A percentile compares a stretch with the other conserved stretches of the same genome.
Evolutionary conservation across 176 grass and related monocot genomes (phyloP).

Genomic region (Carex scoparia): DNA sequence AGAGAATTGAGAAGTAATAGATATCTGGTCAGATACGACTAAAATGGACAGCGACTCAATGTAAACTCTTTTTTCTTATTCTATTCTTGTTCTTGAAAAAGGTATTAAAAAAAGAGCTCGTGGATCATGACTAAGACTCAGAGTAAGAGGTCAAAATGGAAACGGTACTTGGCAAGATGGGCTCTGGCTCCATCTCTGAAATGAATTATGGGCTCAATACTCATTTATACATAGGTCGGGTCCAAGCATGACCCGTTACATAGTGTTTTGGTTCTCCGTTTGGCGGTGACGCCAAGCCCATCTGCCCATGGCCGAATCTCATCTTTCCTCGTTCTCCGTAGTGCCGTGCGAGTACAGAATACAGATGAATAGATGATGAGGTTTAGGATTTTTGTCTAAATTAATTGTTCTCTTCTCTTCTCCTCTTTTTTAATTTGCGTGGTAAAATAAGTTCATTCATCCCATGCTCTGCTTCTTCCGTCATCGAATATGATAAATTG

Average conservation of each 20-base stretch:
- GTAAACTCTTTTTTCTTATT: neutral
- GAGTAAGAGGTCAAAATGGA: neutral
- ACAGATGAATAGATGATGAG: too few species aligned
- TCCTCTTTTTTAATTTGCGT: too few species aligned
- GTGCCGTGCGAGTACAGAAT: too few species aligned
- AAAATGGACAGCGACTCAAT: neutral
- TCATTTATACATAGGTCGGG: neutral
- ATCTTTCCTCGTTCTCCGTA: neutral
- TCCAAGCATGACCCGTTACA: neutral
- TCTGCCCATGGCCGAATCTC: neutral
- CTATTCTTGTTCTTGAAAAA: neutral
- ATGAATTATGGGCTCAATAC: neutral
- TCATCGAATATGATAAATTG: too few species aligned
- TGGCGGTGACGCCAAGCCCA: neutral
- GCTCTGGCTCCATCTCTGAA: neutral
- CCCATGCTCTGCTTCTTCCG: too few species aligned
- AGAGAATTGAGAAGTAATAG: neutral
- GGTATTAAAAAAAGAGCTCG: neutral
- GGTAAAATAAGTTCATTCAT: too few species aligned
- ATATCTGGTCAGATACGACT: neutral
- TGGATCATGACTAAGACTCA: conserved; percentile 3
- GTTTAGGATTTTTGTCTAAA: too few species aligned
- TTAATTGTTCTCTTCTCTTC: too few species aligned
- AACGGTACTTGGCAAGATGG: neutral
- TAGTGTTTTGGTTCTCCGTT: neutral